Evolutionary conservation across 140 eudicot genomes (phyloP).

Genomic region (Ambrosia hybrid): DNA sequence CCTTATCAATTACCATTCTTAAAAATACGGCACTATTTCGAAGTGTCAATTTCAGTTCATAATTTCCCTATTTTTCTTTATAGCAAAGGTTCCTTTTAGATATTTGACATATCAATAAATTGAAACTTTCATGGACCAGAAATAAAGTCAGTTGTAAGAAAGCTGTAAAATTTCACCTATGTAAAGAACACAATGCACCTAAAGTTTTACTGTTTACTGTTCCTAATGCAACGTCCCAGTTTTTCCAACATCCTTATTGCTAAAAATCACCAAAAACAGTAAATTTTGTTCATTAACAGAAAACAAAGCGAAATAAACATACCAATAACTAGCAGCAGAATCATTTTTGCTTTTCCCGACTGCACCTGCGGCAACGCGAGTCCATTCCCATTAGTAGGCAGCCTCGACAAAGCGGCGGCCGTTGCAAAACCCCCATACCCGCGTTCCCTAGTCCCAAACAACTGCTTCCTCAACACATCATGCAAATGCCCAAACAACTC

Average conservation of each 20-base stretch:
- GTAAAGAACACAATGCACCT: neutral
- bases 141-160: neutral
- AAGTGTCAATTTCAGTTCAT: neutral
- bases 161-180: neutral
- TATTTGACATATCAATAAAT: neutral
- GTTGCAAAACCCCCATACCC: conserved; percentile 17
- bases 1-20: neutral
- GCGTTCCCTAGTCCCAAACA: conserved; percentile 65
- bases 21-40: no score
- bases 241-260: conserved; percentile 14
- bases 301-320: conserved; percentile 14
- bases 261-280: neutral
- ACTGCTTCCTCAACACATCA: conserved; percentile 68
- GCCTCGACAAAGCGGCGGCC: conserved; percentile 39
- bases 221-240: neutral
- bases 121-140: neutral
- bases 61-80: neutral
- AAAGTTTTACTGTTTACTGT: neutral
- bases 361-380: conserved; percentile 2
- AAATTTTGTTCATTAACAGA: neutral
- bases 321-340: conserved; percentile 23
- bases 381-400: conserved; percentile 49
- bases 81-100: neutral
- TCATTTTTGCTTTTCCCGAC: conserved; percentile 28
- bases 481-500: conserved; percentile 87